Evolutionary conservation across 345 rosid genomes (phyloP).

Genomic region (Camelina sativa): DNA sequence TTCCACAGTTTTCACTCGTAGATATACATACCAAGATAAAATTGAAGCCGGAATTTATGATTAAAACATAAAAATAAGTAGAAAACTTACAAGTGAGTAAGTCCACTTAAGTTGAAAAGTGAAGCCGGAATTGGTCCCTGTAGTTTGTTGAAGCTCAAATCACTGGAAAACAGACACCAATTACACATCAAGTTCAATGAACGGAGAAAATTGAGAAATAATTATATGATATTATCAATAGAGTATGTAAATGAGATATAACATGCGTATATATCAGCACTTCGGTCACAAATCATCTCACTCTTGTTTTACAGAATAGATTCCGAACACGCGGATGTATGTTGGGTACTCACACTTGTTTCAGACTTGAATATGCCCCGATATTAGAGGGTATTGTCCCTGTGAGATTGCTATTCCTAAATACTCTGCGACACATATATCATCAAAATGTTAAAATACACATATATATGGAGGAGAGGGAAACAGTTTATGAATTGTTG

Average conservation of each 20-base stretch:
- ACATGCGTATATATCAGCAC: not conserved
- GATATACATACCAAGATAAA: not conserved
- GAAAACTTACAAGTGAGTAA: constrained; percentile 58
- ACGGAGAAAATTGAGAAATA: too few species aligned
- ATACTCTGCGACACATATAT: constrained; percentile 47
- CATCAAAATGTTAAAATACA: constrained; percentile 22
- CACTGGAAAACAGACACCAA: constrained; percentile 26
- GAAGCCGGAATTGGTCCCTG: constrained; percentile 41
- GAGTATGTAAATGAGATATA: too few species aligned
- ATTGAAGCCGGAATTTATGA: not conserved
- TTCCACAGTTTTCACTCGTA: not conserved
- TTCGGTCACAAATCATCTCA: constrained; percentile 7
- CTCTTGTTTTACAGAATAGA: not conserved
- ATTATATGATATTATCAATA: too few species aligned
- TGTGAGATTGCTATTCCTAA: constrained; percentile 59
- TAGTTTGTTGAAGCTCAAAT: constrained; percentile 48
- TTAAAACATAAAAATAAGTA: constrained; percentile 1
- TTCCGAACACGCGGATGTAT: too few species aligned
- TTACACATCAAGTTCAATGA: not conserved
- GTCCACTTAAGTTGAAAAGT: constrained; percentile 42
- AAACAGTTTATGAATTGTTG: constrained; percentile 8
- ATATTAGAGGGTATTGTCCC: constrained; percentile 63
- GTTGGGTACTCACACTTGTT: constrained; percentile 57
- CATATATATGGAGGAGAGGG: not conserved
- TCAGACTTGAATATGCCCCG: constrained; percentile 55